Evolutionary conservation across 176 grass and related monocot genomes (phyloP).

Genomic region (Aegilops tauschii): DNA sequence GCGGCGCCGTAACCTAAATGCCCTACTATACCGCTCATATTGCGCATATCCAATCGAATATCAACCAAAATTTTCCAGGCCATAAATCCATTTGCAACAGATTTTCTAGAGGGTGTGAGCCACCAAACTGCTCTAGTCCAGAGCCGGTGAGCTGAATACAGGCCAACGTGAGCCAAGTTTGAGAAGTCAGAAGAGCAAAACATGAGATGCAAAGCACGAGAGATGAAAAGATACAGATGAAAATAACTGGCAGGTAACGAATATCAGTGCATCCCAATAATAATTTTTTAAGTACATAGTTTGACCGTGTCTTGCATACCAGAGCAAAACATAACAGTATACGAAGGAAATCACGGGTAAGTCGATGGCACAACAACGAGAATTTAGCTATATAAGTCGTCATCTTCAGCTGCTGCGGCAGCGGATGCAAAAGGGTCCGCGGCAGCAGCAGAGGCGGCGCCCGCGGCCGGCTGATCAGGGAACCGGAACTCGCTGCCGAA

Average conservation of each 20-base stretch:
- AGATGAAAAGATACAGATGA: neutral
- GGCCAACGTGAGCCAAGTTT: too few relatives aligned
- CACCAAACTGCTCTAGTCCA: too few relatives aligned
- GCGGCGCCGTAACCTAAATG: too few relatives aligned
- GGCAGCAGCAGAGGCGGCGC: neutral
- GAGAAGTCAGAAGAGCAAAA: too few relatives aligned
- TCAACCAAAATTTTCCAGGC: too few relatives aligned
- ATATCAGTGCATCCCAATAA: neutral
- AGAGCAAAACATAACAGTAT: neutral
- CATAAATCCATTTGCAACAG: too few relatives aligned
- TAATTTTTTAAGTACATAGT: neutral
- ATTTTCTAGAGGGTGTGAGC: too few relatives aligned
- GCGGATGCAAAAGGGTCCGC: slow-evolving; percentile 57
- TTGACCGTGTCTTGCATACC: neutral
- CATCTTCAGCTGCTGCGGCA: slow-evolving; percentile 52
- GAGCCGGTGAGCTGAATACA: too few relatives aligned
- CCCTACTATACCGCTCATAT: too few relatives aligned
- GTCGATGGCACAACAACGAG: neutral
- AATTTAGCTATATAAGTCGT: slow-evolving; percentile 72
- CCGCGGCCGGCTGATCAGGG: slow-evolving; percentile 32
- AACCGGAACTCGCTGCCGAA: slow-evolving; percentile 88
- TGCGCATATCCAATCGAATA: too few relatives aligned
- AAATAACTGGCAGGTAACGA: neutral
- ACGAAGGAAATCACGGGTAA: neutral
- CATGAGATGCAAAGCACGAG: neutral